Evolutionary conservation across 1,284 basidiomycete species (phyloP), one percentile per base, ranked within the genome.

Genomic region (Cerioporus squamosus): DNA sequence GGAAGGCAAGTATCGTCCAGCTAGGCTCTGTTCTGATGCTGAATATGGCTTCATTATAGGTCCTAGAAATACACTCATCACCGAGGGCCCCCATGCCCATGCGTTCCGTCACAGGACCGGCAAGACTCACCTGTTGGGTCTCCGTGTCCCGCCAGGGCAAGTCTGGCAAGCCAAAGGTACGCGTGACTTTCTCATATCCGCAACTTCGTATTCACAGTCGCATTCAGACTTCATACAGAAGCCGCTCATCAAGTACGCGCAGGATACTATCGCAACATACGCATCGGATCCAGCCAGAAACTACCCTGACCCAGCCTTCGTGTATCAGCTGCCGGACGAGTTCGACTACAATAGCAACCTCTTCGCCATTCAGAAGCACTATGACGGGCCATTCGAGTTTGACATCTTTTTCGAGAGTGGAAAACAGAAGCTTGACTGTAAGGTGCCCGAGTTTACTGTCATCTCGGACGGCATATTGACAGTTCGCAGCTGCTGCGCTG

Each of bases 131-230:
- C 91, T 85, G 68, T 65, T 86, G 1, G 94, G 93, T 5, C 77
- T 85, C 36, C 81, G 82, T 5, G 76, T 91, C 5, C 80, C 84
- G 4, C 70, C 82, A 7, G 90, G 88, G 5, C 79, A 85, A 18
- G 77, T 94, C 8, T 97, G 95, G 95, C 83, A 87, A 75, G 94
- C 92, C 2, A 91, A 91, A 79, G 90, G 93, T 90, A 51, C 33
- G 24, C 39, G 12, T 36, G 5, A 5, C 45, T 57, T 36, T 24
- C 51, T 45, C 18, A 50, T n/a, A 44, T 10, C 26, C 26, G 5
- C 1, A 17, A 5, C 10, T 43, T 29, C 46, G 46, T 5, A 2
- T 22, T 49, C 50, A 15, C 9, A 33, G 40, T 3, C 33, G 51
- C 48, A 44, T 17, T 6, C 68, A 93, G 94, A 94, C 31, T 64